Percentiles rank a stretch among this genome's conserved stretches.
Evolutionary conservation across 768 basidiomycete genomes (phyloP).

Genomic region (Lepiota subincarnata): DNA sequence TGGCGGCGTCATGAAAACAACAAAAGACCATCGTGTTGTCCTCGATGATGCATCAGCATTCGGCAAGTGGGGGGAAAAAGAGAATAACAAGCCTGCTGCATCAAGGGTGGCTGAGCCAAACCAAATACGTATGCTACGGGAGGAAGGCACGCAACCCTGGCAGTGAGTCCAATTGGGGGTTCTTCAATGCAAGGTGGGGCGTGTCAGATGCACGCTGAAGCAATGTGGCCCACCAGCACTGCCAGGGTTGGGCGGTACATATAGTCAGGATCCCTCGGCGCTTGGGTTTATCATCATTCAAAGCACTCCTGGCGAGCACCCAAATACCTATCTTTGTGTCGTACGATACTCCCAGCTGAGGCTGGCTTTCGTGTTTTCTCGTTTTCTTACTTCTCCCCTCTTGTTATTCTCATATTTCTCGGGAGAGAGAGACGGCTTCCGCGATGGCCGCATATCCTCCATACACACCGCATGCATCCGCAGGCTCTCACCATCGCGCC

Average conservation of each 20-base stretch:
- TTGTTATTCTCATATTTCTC: conserved; percentile 15
- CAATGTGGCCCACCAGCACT: conserved; percentile 19
- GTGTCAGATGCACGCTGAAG: conserved; percentile 33
- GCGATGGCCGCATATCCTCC: conserved; percentile 15
- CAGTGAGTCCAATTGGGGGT: conserved; percentile 2
- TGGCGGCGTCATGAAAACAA: no score
- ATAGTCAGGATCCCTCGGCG: background rate
- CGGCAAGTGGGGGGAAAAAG: no score
- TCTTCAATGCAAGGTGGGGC: conserved; percentile 13
- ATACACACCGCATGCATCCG: conserved; percentile 10
- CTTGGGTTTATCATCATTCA: background rate
- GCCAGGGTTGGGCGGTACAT: background rate
- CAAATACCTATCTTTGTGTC: background rate
- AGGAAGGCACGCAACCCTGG: background rate
- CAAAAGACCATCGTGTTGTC: no score
- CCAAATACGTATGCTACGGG: conserved; percentile 3
- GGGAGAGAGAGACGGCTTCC: conserved; percentile 9
- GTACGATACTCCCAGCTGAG: conserved; percentile 6
- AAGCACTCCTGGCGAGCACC: conserved; percentile 15
- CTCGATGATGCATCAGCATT: no score
- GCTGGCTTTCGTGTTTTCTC: background rate
- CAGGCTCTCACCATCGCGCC: background rate
- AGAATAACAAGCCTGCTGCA: background rate
- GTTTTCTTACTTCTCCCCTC: conserved; percentile 1
- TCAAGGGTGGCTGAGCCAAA: background rate